These are phyloP conservation scores for Alternaria conjuncta DNA, from an alignment of 2,329 filamentous ascomycete species.

Conservation along the genomic window DNA sequence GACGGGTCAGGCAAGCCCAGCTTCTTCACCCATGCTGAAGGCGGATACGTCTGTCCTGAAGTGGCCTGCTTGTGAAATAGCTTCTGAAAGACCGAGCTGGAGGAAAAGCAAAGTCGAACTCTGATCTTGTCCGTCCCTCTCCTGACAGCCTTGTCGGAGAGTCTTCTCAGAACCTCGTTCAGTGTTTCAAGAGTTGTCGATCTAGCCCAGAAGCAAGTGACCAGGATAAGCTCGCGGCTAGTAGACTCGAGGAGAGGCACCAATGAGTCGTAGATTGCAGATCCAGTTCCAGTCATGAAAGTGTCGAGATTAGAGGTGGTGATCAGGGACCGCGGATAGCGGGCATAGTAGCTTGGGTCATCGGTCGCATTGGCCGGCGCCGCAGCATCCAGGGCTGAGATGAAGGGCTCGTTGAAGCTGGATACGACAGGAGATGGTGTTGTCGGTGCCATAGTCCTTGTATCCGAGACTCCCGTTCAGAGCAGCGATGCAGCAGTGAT, in stretches of 20 bases:
- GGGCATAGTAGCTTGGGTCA: slow-evolving; percentile 51
- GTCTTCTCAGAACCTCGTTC: slow-evolving; percentile 61
- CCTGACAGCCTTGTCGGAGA: slow-evolving; percentile 59
- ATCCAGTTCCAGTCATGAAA: slow-evolving; percentile 55
- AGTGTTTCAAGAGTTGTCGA: slow-evolving; percentile 68
- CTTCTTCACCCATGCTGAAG: slow-evolving; percentile 63
- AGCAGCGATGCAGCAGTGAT: background rate
- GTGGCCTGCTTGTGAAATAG: slow-evolving; percentile 72
- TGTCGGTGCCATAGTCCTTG: slow-evolving; percentile 9
- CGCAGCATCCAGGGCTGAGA: slow-evolving; percentile 34
- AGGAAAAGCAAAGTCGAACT: slow-evolving; percentile 80
- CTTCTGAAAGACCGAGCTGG: slow-evolving; percentile 74
- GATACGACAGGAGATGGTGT: slow-evolving; percentile 4
- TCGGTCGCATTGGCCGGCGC: slow-evolving; percentile 30
- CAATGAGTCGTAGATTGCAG: slow-evolving; percentile 55
- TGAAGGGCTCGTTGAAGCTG: slow-evolving; percentile 34
- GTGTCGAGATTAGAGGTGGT: slow-evolving; percentile 44
- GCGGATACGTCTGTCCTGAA: slow-evolving; percentile 67
- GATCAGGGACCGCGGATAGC: slow-evolving; percentile 41
- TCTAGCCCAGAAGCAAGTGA: slow-evolving; percentile 82
- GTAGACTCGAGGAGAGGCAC: slow-evolving; percentile 68
- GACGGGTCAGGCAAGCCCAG: slow-evolving; percentile 68
- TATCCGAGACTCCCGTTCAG: background rate
- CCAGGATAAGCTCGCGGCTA: slow-evolving; percentile 71
- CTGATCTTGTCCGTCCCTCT: slow-evolving; percentile 54